Conservation (phyloP, 768 basidiomycete species). For the Mycena kentingensis region DNA sequence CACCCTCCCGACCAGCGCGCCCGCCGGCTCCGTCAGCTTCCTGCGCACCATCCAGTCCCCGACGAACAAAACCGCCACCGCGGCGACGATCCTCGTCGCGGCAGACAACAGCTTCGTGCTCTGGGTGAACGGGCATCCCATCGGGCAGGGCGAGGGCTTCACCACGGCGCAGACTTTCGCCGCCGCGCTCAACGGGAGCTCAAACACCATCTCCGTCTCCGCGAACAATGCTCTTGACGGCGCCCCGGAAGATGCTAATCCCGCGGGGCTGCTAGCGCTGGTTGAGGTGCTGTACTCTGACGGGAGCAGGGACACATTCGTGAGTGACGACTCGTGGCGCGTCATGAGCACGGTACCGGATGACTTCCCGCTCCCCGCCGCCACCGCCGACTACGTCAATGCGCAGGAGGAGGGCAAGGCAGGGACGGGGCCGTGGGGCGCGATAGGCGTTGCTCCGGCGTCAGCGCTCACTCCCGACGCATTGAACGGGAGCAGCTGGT, state of each 20-base stretch:
- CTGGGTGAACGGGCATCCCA: not conserved
- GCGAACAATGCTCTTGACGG: not conserved
- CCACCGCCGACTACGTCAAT: not conserved
- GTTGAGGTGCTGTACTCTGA: conserved; percentile 11
- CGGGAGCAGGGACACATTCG: conserved; percentile 3
- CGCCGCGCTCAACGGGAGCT: not conserved
- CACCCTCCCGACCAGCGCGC: not conserved
- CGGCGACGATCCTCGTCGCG: not conserved
- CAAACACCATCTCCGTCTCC: not conserved
- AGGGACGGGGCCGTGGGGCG: conserved; percentile 13
- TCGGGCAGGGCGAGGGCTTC: not conserved
- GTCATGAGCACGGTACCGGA: conserved; percentile 5
- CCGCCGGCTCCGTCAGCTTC: not conserved
- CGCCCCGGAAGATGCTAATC: not conserved
- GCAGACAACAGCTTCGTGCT: not conserved
- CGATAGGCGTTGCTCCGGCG: not conserved
- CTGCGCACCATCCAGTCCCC: not conserved
- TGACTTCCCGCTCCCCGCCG: conserved; percentile 2
- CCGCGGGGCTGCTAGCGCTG: conserved; percentile 7
- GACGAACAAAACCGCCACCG: not conserved
- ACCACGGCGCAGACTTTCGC: not conserved
- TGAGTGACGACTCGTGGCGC: conserved; percentile 10
- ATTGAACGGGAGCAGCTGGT: conserved; percentile 6
- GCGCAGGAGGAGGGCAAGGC: not conserved
- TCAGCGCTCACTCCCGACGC: not conserved